A percentile compares a stretch with the other conserved stretches of the same genome.
These are phyloP conservation scores for Lathyrus oleraceus DNA, from an alignment of 306 rosid genomes.

Conservation along the genomic window DNA sequence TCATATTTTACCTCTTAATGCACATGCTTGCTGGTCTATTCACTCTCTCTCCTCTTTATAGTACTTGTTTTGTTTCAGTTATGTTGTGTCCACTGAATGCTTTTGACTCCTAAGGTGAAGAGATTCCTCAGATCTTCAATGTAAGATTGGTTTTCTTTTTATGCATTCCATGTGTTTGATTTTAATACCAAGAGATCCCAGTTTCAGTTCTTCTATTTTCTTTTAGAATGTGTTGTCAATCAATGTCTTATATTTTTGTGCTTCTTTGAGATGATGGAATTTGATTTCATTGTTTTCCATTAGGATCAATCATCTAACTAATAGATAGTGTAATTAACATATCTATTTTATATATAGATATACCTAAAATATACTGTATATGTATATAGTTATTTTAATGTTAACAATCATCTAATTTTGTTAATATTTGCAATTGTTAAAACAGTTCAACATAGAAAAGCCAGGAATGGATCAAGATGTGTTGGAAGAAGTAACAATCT, in stretches of 20 bases:
- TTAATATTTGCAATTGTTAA: slow-evolving; percentile 27
- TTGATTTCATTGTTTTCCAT: not conserved
- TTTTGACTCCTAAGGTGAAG: slow-evolving; percentile 59
- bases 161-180: not conserved
- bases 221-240: not conserved
- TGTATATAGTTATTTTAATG: too few relatives aligned
- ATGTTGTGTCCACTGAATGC: slow-evolving; percentile 35
- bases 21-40: slow-evolving; percentile 78
- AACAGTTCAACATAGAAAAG: slow-evolving; percentile 80
- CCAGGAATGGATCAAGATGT: slow-evolving; percentile 86
- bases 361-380: too few relatives aligned
- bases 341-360: too few relatives aligned
- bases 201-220: not conserved
- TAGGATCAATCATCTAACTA: slow-evolving; percentile 4
- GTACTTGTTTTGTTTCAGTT: slow-evolving; percentile 35
- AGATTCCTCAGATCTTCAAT: slow-evolving; percentile 81
- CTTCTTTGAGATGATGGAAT: slow-evolving; percentile 35
- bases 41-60: slow-evolving; percentile 30
- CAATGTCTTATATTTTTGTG: not conserved
- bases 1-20: slow-evolving; percentile 76
- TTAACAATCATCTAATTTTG: slow-evolving; percentile 15
- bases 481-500: slow-evolving; percentile 73
- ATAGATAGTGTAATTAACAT: too few relatives aligned
- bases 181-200: not conserved
- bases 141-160: slow-evolving; percentile 23